Percentiles rank a stretch among this genome's conserved stretches.
Evolutionary conservation across 441 rosid genomes (phyloP).

Genomic region (Aleurites moluccanus): DNA sequence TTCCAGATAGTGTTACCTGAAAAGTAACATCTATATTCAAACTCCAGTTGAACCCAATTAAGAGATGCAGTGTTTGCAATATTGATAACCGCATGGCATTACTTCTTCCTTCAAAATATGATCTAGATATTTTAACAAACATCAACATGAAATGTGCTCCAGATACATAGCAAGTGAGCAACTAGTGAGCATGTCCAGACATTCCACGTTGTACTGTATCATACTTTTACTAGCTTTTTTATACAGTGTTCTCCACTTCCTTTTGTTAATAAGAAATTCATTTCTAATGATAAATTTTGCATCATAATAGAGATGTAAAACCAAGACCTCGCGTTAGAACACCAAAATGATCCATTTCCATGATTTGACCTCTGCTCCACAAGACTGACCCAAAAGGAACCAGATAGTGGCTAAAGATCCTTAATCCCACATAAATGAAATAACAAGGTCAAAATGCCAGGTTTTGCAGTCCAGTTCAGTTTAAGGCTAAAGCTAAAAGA

Average conservation of each 20-base stretch:
- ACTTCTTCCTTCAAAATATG: background rate
- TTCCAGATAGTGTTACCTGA: constrained; percentile 81
- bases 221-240: background rate
- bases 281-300: background rate
- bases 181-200: background rate
- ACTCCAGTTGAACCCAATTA: background rate
- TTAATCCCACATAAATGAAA: background rate
- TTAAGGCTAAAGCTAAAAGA: background rate
- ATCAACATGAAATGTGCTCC: background rate
- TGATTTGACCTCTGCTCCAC: background rate
- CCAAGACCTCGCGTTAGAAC: background rate
- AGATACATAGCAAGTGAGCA: background rate
- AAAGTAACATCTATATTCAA: background rate
- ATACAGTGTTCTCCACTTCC: background rate
- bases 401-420: background rate
- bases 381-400: background rate
- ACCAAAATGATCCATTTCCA: background rate
- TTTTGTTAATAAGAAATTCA: background rate
- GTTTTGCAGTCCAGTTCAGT: background rate
- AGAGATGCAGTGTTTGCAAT: constrained; percentile 1
- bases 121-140: background rate
- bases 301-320: background rate
- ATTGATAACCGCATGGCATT: constrained; percentile 3
- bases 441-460: background rate
- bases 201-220: background rate